phyloP scores from a whole-genome alignment of 352 stramenopile species.

The Phytophthora kernoviae region DNA sequence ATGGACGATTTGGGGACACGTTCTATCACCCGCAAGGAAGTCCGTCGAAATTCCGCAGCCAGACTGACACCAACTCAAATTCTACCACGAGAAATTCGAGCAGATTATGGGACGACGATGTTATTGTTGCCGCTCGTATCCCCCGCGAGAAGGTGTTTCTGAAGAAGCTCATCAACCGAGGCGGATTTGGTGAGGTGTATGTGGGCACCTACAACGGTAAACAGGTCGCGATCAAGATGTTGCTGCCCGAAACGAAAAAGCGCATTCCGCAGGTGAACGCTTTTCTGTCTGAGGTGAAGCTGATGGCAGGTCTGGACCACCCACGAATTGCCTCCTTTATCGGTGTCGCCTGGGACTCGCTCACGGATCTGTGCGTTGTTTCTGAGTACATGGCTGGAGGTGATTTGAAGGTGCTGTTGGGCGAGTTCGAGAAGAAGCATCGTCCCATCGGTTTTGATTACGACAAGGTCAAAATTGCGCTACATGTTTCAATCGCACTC shows the following conservation, averaged over 20 bases:
- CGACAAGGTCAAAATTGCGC: slow-evolving; percentile 38
- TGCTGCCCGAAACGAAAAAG: slow-evolving; percentile 33
- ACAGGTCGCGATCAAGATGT: slow-evolving; percentile 31
- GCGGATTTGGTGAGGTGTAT: slow-evolving; percentile 38
- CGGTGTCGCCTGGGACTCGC: slow-evolving; percentile 46
- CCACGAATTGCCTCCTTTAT: slow-evolving; percentile 47
- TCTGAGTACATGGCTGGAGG: slow-evolving; percentile 56
- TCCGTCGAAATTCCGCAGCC: slow-evolving; percentile 16
- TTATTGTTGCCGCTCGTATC: slow-evolving; percentile 31
- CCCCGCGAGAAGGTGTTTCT: slow-evolving; percentile 28
- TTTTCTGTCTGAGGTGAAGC: slow-evolving; percentile 36
- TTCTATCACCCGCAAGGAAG: slow-evolving; percentile 27
- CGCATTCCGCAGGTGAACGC: slow-evolving; percentile 36
- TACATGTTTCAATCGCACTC: slow-evolving; percentile 38
- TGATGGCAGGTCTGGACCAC: slow-evolving; percentile 43
- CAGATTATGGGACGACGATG: slow-evolving; percentile 44
- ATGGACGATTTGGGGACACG: slow-evolving; percentile 13
- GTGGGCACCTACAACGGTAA: slow-evolving; percentile 29
- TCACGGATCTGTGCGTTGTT: slow-evolving; percentile 42
- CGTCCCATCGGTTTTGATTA: slow-evolving; percentile 31
- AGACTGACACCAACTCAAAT: slow-evolving; percentile 17
- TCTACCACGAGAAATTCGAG: slow-evolving; percentile 9
- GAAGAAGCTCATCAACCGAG: slow-evolving; percentile 33
- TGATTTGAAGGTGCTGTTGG: slow-evolving; percentile 43
- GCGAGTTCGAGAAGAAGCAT: slow-evolving; percentile 22